Evolutionary conservation across 176 grass and related monocot species (phyloP).

Genomic region (Oryza australiensis): DNA sequence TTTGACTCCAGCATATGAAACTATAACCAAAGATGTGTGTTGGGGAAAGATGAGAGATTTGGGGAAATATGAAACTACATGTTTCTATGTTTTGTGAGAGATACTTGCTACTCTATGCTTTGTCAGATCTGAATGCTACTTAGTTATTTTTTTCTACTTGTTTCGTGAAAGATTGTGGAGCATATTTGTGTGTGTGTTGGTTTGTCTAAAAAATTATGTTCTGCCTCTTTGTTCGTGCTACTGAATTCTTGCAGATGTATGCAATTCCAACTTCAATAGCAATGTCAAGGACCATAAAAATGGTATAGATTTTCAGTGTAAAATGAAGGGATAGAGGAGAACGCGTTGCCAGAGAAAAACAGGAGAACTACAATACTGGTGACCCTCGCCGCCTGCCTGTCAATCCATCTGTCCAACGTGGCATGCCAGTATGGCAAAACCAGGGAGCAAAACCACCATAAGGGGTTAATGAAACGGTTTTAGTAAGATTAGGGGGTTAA

Average conservation of each 20-base stretch:
- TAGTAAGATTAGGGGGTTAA: too few relatives aligned
- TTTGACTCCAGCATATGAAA: neutral
- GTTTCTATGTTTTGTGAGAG: neutral
- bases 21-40: neutral
- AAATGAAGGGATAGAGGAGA: neutral
- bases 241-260: too few relatives aligned
- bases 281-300: too few relatives aligned
- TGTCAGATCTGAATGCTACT: neutral
- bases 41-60: neutral
- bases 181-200: neutral
- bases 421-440: too few relatives aligned
- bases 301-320: neutral
- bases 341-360: too few relatives aligned
- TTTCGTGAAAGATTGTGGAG: neutral
- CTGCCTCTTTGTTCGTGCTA: too few relatives aligned
- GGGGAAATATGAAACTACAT: neutral
- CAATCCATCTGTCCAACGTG: neutral
- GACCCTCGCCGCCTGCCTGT: too few relatives aligned
- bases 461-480: too few relatives aligned
- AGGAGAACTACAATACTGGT: too few relatives aligned
- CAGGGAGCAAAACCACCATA: too few relatives aligned
- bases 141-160: neutral
- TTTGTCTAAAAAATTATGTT: neutral
- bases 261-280: fast-evolving
- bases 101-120: neutral